Percentiles rank a stretch among this genome's conserved stretches.
phyloP scores from a whole-genome alignment of 163 green algal species.

The Prototheca stagnorum region DNA sequence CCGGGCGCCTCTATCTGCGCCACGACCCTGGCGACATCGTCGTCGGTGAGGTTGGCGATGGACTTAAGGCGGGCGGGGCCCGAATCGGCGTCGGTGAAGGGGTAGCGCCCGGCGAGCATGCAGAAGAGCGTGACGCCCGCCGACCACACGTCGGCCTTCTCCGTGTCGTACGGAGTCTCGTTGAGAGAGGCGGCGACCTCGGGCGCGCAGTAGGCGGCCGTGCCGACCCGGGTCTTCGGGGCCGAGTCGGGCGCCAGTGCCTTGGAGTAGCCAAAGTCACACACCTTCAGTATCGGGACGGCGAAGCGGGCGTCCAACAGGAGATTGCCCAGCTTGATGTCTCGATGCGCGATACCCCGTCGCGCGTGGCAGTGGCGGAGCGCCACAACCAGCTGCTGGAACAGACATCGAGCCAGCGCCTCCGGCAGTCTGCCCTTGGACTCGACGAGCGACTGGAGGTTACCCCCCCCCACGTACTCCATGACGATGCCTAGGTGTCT shows the following conservation, averaged over 20 bases:
- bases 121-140: slow-evolving; percentile 29
- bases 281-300: slow-evolving; percentile 25
- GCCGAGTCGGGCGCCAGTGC: slow-evolving; percentile 11
- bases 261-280: slow-evolving; percentile 27
- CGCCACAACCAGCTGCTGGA: slow-evolving; percentile 18
- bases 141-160: slow-evolving; percentile 25
- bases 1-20: too few relatives aligned
- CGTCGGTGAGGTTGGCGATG: neutral
- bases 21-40: neutral
- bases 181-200: slow-evolving; percentile 14
- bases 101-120: slow-evolving; percentile 30
- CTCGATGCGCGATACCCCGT: slow-evolving; percentile 19
- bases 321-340: slow-evolving; percentile 35
- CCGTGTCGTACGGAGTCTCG: slow-evolving; percentile 13
- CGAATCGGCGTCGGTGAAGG: slow-evolving; percentile 15
- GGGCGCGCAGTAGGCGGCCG: slow-evolving; percentile 24
- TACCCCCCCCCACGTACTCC: slow-evolving; percentile 51
- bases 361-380: slow-evolving; percentile 18
- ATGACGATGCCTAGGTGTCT: slow-evolving; percentile 53
- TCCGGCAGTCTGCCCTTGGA: slow-evolving; percentile 8
- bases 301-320: slow-evolving; percentile 19
- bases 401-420: slow-evolving; percentile 23
- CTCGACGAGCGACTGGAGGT: slow-evolving; percentile 36
- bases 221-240: slow-evolving; percentile 30
- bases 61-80: neutral